phyloP scores from a whole-genome alignment of 2,329 filamentous ascomycete species.

The Arachnomyces sp. region DNA sequence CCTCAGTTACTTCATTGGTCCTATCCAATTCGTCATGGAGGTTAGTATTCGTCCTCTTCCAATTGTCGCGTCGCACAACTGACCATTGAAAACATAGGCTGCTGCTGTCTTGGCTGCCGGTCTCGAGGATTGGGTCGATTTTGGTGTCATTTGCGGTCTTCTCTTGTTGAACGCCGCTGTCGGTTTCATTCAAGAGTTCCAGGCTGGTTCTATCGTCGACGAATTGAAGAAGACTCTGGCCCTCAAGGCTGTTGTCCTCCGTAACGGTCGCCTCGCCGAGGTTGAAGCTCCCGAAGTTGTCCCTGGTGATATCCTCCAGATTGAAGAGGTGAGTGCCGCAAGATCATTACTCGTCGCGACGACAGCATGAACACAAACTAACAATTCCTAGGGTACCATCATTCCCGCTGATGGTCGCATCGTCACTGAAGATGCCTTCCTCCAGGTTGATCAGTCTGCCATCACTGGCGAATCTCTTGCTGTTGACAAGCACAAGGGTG shows the following conservation, averaged over 20 bases:
- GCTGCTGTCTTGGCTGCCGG: conserved; percentile 73
- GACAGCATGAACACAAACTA: neutral
- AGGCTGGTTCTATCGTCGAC: conserved; percentile 83
- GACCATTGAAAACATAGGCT: conserved; percentile 38
- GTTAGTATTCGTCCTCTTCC: conserved; percentile 37
- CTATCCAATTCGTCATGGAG: conserved; percentile 93
- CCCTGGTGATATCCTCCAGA: conserved; percentile 79
- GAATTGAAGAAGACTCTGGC: conserved; percentile 86
- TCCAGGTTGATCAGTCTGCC: conserved; percentile 85
- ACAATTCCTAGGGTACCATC: conserved; percentile 57
- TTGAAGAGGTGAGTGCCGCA: conserved; percentile 56
- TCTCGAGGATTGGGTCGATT: conserved; percentile 85
- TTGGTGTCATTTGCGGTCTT: conserved; percentile 79
- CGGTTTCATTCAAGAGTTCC: conserved; percentile 82
- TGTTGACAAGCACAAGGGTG: conserved; percentile 76
- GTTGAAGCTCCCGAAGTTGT: conserved; percentile 77
- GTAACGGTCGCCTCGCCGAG: conserved; percentile 69
- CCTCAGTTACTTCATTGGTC: conserved; percentile 70
- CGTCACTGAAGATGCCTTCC: conserved; percentile 72
- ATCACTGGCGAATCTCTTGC: conserved; percentile 89
- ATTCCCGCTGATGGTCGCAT: conserved; percentile 83
- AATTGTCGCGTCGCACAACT: conserved; percentile 4
- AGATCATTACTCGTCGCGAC: neutral
- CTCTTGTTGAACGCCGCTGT: conserved; percentile 77
- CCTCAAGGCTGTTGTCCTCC: conserved; percentile 77